A percentile compares a stretch with the other conserved stretches of the same genome.
These are phyloP conservation scores for Micractinium conductrix DNA, from an alignment of 139 green algal genomes.

Conservation along the genomic window DNA sequence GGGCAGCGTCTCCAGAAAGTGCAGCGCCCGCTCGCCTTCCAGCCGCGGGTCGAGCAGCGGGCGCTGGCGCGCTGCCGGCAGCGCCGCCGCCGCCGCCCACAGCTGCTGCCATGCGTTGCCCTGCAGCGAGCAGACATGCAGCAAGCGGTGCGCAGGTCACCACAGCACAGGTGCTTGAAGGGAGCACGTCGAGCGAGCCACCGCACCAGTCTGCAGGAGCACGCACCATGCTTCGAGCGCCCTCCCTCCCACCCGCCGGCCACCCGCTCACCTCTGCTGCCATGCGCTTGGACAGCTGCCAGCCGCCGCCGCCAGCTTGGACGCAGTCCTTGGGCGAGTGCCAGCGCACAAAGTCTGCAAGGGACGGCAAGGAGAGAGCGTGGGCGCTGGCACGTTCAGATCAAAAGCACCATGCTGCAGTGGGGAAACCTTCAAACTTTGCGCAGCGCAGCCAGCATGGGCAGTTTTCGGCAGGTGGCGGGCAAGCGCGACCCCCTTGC, in stretches of 20 bases:
- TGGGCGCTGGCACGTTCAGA: not conserved
- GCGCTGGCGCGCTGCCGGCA: conserved; percentile 65
- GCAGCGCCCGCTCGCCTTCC: conserved; percentile 81
- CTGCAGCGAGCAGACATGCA: not conserved
- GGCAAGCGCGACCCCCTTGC: not conserved
- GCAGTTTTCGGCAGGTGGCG: too few relatives aligned
- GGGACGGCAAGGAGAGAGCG: not conserved
- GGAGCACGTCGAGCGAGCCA: too few relatives aligned
- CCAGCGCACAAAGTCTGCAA: conserved; percentile 87
- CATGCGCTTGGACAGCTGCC: conserved; percentile 51
- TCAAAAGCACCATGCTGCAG: too few relatives aligned
- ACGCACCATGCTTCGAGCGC: too few relatives aligned
- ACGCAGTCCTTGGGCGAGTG: conserved; percentile 77
- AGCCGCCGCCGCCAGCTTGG: not conserved
- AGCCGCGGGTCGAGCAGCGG: conserved; percentile 72
- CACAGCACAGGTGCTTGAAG: not conserved
- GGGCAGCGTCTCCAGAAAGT: conserved; percentile 79
- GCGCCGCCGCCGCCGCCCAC: conserved; percentile 65
- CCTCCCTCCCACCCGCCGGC: too few relatives aligned
- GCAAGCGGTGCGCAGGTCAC: not conserved
- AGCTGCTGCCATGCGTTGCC: conserved; percentile 66
- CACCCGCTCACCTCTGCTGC: conserved; percentile 30
- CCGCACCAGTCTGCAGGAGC: too few relatives aligned
- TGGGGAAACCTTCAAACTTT: not conserved
- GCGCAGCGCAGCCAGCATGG: too few relatives aligned